Percentiles rank a stretch among this genome's conserved stretches.
Conservation (phyloP, 2,329 filamentous ascomycete species). For the Epichloe bromicola region DNA sequence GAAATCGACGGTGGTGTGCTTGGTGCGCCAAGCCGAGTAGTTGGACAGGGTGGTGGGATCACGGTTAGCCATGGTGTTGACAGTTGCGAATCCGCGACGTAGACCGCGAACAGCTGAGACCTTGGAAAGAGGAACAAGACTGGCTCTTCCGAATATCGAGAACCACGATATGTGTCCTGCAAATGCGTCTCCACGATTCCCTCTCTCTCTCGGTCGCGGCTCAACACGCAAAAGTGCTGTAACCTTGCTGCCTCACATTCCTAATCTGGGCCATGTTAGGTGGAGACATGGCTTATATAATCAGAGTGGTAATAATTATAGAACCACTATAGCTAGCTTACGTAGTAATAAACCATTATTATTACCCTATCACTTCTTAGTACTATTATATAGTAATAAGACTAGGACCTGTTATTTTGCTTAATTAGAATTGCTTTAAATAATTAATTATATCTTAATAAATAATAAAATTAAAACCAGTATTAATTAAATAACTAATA, state of each 20-base stretch:
- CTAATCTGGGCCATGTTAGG: neutral
- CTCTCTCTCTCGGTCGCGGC: neutral
- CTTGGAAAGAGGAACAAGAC: neutral
- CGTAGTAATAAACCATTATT: too few species aligned
- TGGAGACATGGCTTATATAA: too few species aligned
- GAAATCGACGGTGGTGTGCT: conserved; percentile 70
- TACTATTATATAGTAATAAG: too few species aligned
- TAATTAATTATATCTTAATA: too few species aligned
- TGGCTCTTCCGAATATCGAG: conserved; percentile 9
- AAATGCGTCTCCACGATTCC: neutral
- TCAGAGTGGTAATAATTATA: too few species aligned
- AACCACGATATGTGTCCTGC: conserved; percentile 12
- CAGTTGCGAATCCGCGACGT: conserved; percentile 14
- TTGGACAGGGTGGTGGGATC: conserved; percentile 90
- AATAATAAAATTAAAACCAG: too few species aligned
- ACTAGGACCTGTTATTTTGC: too few species aligned
- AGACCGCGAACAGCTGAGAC: neutral
- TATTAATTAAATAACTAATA: too few species aligned
- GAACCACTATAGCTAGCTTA: too few species aligned
- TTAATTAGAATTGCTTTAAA: too few species aligned
- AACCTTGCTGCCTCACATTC: neutral
- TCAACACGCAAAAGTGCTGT: neutral
- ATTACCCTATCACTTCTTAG: too few species aligned
- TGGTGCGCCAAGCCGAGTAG: conserved; percentile 76
- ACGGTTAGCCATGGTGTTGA: conserved; percentile 29